Evolutionary conservation across 352 stramenopile genomes (phyloP).

Genomic region (Stramenopiles sp.): DNA sequence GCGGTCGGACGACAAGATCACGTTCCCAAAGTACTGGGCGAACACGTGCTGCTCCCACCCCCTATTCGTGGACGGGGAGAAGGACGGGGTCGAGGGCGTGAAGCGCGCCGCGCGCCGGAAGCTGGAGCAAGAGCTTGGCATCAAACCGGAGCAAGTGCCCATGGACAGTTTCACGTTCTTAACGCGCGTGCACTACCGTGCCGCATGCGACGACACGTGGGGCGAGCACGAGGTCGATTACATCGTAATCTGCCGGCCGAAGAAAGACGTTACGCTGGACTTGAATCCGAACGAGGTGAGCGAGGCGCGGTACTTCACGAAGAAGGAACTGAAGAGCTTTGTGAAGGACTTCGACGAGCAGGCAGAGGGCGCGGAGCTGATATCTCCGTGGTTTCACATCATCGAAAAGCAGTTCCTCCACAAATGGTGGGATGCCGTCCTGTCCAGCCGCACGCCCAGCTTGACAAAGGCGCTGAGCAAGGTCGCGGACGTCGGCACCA

Average conservation of each 20-base stretch:
- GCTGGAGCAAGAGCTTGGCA: constrained; percentile 92
- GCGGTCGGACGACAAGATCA: constrained; percentile 88
- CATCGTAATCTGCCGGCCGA: constrained; percentile 65
- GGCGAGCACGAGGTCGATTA: constrained; percentile 99
- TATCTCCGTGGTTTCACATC: constrained; percentile 58
- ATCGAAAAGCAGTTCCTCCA: constrained; percentile 44
- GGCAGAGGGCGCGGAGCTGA: constrained; percentile 28
- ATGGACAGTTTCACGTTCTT: constrained; percentile 78
- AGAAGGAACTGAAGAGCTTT: constrained; percentile 33
- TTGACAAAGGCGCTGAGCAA: too few species aligned
- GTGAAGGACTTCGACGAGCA: too few species aligned
- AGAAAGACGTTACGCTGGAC: constrained; percentile 46
- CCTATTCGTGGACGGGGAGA: constrained; percentile 67
- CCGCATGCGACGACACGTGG: constrained; percentile 45
- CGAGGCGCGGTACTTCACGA: constrained; percentile 60
- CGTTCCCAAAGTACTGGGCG: constrained; percentile 94
- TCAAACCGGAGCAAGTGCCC: constrained; percentile 52
- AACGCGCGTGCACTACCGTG: constrained; percentile 93
- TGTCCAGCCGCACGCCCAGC: too few species aligned
- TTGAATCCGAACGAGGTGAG: constrained; percentile 80
- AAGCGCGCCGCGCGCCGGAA: constrained; percentile 88
- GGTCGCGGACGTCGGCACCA: too few species aligned
- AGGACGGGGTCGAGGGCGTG: constrained; percentile 50
- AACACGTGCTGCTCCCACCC: constrained; percentile 98
- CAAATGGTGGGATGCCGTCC: constrained; percentile 46